Evolutionary conservation across 768 basidiomycete species (phyloP).

Genomic region (Trametes sanguinea): DNA sequence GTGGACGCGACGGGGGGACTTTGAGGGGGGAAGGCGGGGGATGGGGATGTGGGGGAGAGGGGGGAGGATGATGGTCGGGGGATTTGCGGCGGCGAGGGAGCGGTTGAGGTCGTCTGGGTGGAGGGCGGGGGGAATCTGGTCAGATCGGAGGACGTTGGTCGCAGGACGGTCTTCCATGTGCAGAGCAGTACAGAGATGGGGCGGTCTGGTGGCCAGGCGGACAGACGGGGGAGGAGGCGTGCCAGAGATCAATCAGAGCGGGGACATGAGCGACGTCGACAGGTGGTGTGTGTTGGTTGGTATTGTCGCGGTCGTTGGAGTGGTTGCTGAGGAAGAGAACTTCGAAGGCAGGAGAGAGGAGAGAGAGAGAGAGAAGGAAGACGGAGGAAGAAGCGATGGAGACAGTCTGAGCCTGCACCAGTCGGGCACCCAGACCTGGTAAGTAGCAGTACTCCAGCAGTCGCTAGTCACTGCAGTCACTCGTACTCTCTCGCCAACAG

Average conservation of each 20-base stretch:
- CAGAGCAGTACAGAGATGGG: neutral
- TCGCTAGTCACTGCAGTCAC: no score
- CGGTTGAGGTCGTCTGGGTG: constrained; percentile 23
- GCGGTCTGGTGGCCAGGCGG: neutral
- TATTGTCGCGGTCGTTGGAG: no score
- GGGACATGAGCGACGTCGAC: neutral
- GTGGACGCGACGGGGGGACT: constrained; percentile 25
- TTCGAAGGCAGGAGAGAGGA: no score
- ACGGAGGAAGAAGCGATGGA: no score
- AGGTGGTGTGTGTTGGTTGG: no score
- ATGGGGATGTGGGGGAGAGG: constrained; percentile 39
- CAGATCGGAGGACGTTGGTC: constrained; percentile 8
- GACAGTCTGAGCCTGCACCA: no score
- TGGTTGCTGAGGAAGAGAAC: no score
- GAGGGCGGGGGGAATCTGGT: constrained; percentile 19
- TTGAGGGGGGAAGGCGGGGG: constrained; percentile 20
- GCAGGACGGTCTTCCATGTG: constrained; percentile 13
- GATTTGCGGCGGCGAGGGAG: constrained; percentile 26
- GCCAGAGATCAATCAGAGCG: constrained; percentile 1
- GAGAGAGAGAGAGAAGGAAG: no score
- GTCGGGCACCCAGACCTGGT: no score
- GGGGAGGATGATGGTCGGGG: constrained; percentile 25
- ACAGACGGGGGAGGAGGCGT: neutral
- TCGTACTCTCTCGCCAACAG: no score
- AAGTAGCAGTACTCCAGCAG: no score